These are phyloP conservation scores for Bipolaris zeicola DNA, from an alignment of 2,329 filamentous ascomycete genomes.

Conservation along the genomic window DNA sequence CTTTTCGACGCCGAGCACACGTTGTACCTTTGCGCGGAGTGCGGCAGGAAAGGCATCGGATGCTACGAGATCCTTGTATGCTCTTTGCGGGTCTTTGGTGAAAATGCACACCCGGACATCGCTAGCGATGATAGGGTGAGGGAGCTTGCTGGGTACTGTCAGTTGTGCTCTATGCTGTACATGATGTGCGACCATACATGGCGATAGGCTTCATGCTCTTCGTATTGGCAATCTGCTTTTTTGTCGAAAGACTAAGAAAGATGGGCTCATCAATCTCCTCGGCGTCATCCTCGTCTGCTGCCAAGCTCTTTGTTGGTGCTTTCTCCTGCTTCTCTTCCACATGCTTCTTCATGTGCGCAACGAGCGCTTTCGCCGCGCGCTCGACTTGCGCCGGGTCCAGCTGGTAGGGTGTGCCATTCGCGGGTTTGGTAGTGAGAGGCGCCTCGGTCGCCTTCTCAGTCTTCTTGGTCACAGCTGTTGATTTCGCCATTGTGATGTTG, in stretches of 20 bases:
- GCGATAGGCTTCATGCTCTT: constrained; percentile 82
- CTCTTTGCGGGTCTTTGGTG: constrained; percentile 79
- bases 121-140: constrained; percentile 72
- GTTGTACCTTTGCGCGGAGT: constrained; percentile 55
- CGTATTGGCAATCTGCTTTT: constrained; percentile 73
- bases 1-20: constrained; percentile 81
- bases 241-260: constrained; percentile 67
- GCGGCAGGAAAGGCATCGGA: constrained; percentile 64
- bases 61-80: constrained; percentile 87
- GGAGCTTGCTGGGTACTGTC: constrained; percentile 58
- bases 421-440: constrained; percentile 45
- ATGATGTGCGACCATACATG: constrained; percentile 55
- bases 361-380: constrained; percentile 64
- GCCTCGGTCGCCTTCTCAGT: constrained; percentile 37
- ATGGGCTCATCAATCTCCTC: constrained; percentile 59
- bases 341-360: constrained; percentile 62
- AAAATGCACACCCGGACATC: constrained; percentile 81
- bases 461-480: constrained; percentile 35
- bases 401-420: constrained; percentile 49
- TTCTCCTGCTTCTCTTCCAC: constrained; percentile 54
- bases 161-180: constrained; percentile 11
- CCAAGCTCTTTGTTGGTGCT: constrained; percentile 60
- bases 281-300: constrained; percentile 53
- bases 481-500: constrained; percentile 38
- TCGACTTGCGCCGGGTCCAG: constrained; percentile 59